Percentiles rank a stretch among this genome's conserved stretches.
Evolutionary conservation across 176 grass and related monocot genomes (phyloP).

Genomic region (Cocos nucifera): DNA sequence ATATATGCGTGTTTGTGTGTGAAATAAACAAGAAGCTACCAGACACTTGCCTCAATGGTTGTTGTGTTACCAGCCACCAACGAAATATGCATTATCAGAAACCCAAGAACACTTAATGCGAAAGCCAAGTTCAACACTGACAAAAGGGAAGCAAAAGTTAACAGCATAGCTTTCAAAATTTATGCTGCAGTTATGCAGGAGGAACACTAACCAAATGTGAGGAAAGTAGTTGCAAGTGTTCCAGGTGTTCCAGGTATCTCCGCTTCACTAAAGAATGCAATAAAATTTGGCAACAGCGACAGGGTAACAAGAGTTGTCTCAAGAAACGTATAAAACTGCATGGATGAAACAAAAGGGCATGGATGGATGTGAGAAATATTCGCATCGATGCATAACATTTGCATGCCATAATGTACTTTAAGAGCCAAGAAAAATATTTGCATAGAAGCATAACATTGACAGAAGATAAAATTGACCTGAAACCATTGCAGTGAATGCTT

Average conservation of each 20-base stretch:
- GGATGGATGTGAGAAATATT: too few relatives aligned
- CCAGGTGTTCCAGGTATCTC: slow-evolving; percentile 80
- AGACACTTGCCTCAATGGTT: slow-evolving; percentile 71
- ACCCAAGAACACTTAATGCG: slow-evolving; percentile 80
- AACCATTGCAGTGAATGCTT: too few relatives aligned
- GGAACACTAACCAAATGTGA: slow-evolving; percentile 68
- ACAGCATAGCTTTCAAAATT: too few relatives aligned
- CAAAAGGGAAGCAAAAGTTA: too few relatives aligned
- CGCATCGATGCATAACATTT: too few relatives aligned
- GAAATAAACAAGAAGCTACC: not conserved
- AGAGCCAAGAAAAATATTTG: too few relatives aligned
- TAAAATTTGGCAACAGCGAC: slow-evolving; percentile 79
- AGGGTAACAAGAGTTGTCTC: slow-evolving; percentile 82
- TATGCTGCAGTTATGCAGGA: not conserved
- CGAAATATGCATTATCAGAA: slow-evolving; percentile 94
- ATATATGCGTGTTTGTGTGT: too few relatives aligned
- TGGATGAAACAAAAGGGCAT: slow-evolving; percentile 9
- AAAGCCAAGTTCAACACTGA: slow-evolving; percentile 87
- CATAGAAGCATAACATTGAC: too few relatives aligned
- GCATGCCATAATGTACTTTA: too few relatives aligned
- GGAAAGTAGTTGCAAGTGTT: slow-evolving; percentile 89
- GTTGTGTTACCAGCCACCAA: slow-evolving; percentile 79
- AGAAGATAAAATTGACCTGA: too few relatives aligned
- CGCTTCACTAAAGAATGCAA: slow-evolving; percentile 85
- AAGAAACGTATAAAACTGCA: slow-evolving; percentile 95